phyloP scores from a whole-genome alignment of 495 filamentous ascomycete species.

The Cenococcum geophilum region DNA sequence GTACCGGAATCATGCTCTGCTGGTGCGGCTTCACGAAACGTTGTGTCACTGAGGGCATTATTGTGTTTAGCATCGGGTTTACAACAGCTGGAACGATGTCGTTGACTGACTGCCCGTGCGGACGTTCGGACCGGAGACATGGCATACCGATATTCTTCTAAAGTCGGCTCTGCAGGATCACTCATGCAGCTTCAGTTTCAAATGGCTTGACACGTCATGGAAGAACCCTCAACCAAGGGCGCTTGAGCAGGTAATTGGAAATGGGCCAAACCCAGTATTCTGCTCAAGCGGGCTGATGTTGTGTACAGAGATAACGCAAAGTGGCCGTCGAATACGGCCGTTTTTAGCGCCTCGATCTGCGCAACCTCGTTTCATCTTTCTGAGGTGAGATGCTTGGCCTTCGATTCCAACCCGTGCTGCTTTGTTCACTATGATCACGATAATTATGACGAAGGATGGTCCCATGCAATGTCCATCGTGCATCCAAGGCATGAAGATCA shows the following conservation, averaged over 20 bases:
- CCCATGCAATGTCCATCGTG: background rate
- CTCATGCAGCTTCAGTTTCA: slow-evolving; percentile 6
- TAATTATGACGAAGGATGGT: background rate
- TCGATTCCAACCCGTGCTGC: background rate
- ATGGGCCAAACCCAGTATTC: background rate
- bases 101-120: background rate
- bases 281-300: background rate
- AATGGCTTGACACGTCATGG: slow-evolving; percentile 6
- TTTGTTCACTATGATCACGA: background rate
- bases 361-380: slow-evolving; percentile 2
- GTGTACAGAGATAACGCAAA: slow-evolving; percentile 1
- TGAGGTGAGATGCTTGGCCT: slow-evolving; percentile 2
- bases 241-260: slow-evolving; percentile 3
- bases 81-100: background rate
- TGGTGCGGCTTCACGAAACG: background rate
- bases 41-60: background rate
- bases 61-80: background rate
- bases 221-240: background rate
- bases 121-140: background rate
- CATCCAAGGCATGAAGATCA: slow-evolving; percentile 21
- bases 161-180: slow-evolving; percentile 1
- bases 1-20: background rate
- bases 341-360: slow-evolving; percentile 3
- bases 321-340: background rate
- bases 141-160: background rate